These are phyloP conservation scores for Lichtheimia hyalospora DNA, from an alignment of 371 early-diverging fungal species.

Conservation along the genomic window DNA sequence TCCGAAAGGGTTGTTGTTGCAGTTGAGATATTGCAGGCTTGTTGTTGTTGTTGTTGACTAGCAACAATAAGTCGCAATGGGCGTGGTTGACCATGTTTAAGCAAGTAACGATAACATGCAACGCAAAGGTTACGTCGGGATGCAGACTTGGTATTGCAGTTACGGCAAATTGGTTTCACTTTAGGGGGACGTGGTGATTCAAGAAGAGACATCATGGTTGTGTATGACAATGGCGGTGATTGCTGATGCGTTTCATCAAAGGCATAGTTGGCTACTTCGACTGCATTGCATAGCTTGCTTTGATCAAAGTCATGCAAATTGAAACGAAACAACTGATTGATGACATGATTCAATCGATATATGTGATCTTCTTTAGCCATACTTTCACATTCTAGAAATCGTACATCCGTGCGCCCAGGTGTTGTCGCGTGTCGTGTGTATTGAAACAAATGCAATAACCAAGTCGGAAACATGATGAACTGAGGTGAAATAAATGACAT, in stretches of 20 bases:
- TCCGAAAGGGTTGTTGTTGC: too few relatives aligned
- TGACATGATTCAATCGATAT: slow-evolving; percentile 43
- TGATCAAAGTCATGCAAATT: slow-evolving; percentile 30
- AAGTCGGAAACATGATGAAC: slow-evolving; percentile 49
- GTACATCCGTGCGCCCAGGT: slow-evolving; percentile 44
- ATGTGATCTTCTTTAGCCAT: slow-evolving; percentile 48
- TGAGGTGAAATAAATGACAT: slow-evolving; percentile 30
- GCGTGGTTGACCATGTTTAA: slow-evolving; percentile 36
- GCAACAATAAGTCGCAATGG: slow-evolving; percentile 38
- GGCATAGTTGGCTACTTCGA: slow-evolving; percentile 36
- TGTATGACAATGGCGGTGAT: slow-evolving; percentile 17
- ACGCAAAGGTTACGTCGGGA: slow-evolving; percentile 42
- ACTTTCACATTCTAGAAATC: slow-evolving; percentile 40
- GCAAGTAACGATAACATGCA: slow-evolving; percentile 47
- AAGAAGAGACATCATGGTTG: slow-evolving; percentile 13
- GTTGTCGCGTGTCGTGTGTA: slow-evolving; percentile 38
- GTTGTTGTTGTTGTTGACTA: slow-evolving; percentile 9
- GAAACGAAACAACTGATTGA: slow-evolving; percentile 46
- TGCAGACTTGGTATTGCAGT: slow-evolving; percentile 40
- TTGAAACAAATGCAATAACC: slow-evolving; percentile 41
- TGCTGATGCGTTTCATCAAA: slow-evolving; percentile 26
- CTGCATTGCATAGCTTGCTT: slow-evolving; percentile 23
- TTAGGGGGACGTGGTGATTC: slow-evolving; percentile 35
- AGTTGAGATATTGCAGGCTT: too few relatives aligned
- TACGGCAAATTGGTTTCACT: slow-evolving; percentile 34